A percentile compares a stretch with the other conserved stretches of the same genome.
Conservation (phyloP, 352 stramenopile species). For the Phytophthora brassicae region DNA sequence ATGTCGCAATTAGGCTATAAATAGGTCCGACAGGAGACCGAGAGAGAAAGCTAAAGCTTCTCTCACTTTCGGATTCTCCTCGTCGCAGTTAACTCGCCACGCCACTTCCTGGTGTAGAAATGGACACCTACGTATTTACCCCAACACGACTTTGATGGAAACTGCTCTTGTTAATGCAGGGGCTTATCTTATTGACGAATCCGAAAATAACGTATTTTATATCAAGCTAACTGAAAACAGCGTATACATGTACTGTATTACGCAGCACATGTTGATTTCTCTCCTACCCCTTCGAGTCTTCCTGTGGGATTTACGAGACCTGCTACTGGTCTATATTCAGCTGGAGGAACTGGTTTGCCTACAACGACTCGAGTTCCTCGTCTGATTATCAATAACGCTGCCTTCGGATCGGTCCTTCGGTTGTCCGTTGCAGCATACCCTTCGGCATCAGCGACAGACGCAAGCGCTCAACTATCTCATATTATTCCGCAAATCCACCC, state of each 20-base stretch:
- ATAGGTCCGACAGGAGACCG: no score
- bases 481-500: slow-evolving; percentile 18
- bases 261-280: slow-evolving; percentile 3
- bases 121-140: no score
- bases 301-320: not conserved
- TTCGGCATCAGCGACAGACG: not conserved
- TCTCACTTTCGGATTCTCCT: no score
- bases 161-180: slow-evolving; percentile 4
- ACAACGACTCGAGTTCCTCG: slow-evolving; percentile 9
- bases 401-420: slow-evolving; percentile 1
- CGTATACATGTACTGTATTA: not conserved
- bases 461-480: slow-evolving; percentile 10
- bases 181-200: not conserved
- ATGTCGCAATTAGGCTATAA: no score
- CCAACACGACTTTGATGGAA: no score
- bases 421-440: slow-evolving; percentile 3
- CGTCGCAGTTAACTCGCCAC: no score
- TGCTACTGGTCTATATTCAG: not conserved
- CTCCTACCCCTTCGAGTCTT: slow-evolving; percentile 1
- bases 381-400: slow-evolving; percentile 11
- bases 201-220: no score
- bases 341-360: slow-evolving; percentile 7
- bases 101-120: no score
- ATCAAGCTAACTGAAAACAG: not conserved
- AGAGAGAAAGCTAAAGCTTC: no score